These are phyloP conservation scores for Penicillium sp. DNA, from an alignment of 2,329 filamentous ascomycete genomes.

Conservation along the genomic window DNA sequence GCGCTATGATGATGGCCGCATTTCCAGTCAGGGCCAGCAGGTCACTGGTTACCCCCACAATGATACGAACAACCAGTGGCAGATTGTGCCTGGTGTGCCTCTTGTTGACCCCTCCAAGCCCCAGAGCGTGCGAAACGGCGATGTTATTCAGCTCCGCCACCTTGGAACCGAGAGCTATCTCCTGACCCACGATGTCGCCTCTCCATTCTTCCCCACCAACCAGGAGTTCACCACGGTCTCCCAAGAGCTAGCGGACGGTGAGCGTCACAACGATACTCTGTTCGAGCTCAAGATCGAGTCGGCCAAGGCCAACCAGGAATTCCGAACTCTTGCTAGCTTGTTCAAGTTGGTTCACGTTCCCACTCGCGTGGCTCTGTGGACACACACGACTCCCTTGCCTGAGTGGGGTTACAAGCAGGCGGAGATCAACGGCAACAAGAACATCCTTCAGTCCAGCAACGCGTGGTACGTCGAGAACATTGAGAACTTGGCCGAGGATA, in stretches of 20 bases:
- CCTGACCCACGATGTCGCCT: slow-evolving; percentile 94
- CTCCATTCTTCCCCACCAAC: slow-evolving; percentile 94
- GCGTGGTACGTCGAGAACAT: slow-evolving; percentile 94
- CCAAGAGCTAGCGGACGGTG: slow-evolving; percentile 69
- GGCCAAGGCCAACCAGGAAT: slow-evolving; percentile 76
- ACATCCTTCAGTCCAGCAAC: slow-evolving; percentile 83
- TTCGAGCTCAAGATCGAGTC: slow-evolving; percentile 92
- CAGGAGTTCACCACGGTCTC: slow-evolving; percentile 92
- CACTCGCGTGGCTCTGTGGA: slow-evolving; percentile 99
- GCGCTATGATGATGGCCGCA: slow-evolving; percentile 93
- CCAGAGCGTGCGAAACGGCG: slow-evolving; percentile 75
- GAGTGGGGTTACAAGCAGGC: slow-evolving; percentile 98
- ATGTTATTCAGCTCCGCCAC: slow-evolving; percentile 83
- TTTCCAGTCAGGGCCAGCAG: slow-evolving; percentile 96
- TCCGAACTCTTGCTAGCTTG: slow-evolving; percentile 86
- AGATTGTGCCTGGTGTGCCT: slow-evolving; percentile 71
- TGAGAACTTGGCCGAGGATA: slow-evolving; percentile 71
- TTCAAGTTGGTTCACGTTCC: slow-evolving; percentile 96
- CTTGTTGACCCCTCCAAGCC: slow-evolving; percentile 57
- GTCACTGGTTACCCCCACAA: slow-evolving; percentile 98
- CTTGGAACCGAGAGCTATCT: slow-evolving; percentile 82
- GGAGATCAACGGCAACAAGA: slow-evolving; percentile 99
- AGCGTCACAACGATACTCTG: slow-evolving; percentile 81
- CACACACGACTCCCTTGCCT: slow-evolving; percentile 88
- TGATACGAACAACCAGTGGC: slow-evolving; percentile 98